Evolutionary conservation across 495 filamentous ascomycete genomes (phyloP), one percentile per base, ranked within the genome.

Genomic region (Thozetella sp.): DNA sequence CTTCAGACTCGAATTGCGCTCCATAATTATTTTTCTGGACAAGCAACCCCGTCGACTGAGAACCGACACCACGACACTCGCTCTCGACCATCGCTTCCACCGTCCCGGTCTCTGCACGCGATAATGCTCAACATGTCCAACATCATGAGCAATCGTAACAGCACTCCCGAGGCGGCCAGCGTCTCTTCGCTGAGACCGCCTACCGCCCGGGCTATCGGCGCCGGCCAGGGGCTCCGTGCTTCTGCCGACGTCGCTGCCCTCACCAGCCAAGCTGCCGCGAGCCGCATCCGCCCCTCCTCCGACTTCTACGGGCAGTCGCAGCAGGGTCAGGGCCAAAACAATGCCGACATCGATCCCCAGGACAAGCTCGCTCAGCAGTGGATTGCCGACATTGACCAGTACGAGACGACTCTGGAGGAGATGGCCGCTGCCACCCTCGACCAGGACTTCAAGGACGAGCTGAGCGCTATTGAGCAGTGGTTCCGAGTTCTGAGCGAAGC

Each of bases 381-480:
- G 95, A 93, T 99, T 54, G 92, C 94, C 37, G 95, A 99, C 66
- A 97, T 99, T 65, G 95, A 99, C 68, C 94, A 97, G 72, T 97
- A 97, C 65, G 95, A 99, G 82, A 96, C 85, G 48, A 99, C 95
- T 2, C 75, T 99, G 67, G 96, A 98, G 73, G 95, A 99, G 73
- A 99, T 99, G 95, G 96, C 95, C 20, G 93, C 94, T 26, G 95
- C 96, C 51, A 97, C 96, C 12, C 80, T 98, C 30, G 95, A 99
- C 73, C 96, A 99, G 76, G 96, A 99, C 64, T 99, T 99, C 80
- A 99, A 98, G 80, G 95, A 98, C 78, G 95, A 99, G 76, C 86
- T 99, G 54, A 95, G 91, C 74, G 95, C 95, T 59, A 99, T 99
- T 69, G 95, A 99, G 79, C 94, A 99, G 78, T 99, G 95, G 95